Conservation (phyloP, 441 rosid genomes). For the Corymbia calophylla region DNA sequence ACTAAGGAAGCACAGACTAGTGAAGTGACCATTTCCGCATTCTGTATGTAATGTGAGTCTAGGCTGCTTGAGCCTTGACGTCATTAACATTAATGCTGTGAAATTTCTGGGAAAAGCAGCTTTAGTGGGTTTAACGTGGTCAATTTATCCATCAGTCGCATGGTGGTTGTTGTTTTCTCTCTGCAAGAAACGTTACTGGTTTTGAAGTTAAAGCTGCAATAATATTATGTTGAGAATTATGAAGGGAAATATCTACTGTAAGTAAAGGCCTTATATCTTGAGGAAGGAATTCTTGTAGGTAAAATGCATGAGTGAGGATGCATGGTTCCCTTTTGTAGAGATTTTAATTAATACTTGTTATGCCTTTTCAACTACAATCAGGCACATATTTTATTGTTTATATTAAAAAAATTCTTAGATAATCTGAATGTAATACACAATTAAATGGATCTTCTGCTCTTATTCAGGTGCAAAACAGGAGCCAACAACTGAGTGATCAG, state of each 20-base stretch:
- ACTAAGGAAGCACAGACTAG: neutral
- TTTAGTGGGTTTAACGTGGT: neutral
- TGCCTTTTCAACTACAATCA: neutral
- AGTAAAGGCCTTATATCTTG: neutral
- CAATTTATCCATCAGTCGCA: neutral
- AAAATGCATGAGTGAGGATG: neutral
- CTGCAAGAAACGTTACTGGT: neutral
- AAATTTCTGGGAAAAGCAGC: neutral
- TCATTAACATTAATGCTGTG: neutral
- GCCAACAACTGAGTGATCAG: constrained; percentile 58
- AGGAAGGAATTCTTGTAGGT: neutral
- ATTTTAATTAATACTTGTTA: neutral
- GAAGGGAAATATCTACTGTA: neutral
- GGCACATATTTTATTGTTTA: neutral
- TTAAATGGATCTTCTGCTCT: neutral
- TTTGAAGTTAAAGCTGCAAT: neutral
- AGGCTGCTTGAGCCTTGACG: neutral
- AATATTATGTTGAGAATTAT: neutral
- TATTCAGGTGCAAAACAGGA: constrained; percentile 64
- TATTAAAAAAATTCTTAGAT: neutral
- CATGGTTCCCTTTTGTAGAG: neutral
- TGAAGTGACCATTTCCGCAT: neutral
- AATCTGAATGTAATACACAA: neutral
- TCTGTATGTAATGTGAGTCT: neutral
- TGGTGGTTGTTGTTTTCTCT: neutral